Conservation (phyloP, 192 early-diverging fungal species). For the Gonapodya sp. region DNA sequence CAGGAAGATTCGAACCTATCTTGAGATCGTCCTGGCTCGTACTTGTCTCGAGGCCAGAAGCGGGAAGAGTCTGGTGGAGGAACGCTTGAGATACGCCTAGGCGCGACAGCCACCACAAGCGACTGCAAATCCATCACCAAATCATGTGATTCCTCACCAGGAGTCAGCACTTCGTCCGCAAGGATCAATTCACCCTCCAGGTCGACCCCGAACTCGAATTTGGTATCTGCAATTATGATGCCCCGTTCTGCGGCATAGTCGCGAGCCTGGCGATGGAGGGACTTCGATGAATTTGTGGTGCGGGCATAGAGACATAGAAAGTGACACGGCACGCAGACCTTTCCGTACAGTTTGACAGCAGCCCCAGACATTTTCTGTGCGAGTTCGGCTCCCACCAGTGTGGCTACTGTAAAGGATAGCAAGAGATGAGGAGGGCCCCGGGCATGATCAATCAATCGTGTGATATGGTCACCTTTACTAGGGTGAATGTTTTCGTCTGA, state of each 20-base stretch:
- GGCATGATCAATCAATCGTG: slow-evolving; percentile 14
- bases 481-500: slow-evolving; percentile 99
- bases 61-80: slow-evolving; percentile 76
- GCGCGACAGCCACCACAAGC: too few species aligned
- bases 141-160: slow-evolving; percentile 56
- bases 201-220: slow-evolving; percentile 98
- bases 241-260: slow-evolving; percentile 72
- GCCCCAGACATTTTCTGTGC: slow-evolving; percentile 64
- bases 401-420: slow-evolving; percentile 36
- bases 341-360: slow-evolving; percentile 74
- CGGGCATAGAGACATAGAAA: not conserved
- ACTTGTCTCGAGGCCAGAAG: slow-evolving; percentile 86
- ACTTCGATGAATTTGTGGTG: not conserved
- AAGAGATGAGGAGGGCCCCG: slow-evolving; percentile 14
- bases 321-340: slow-evolving; percentile 20
- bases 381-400: slow-evolving; percentile 70
- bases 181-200: slow-evolving; percentile 67
- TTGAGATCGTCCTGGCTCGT: slow-evolving; percentile 65
- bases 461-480: slow-evolving; percentile 41
- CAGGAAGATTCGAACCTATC: slow-evolving; percentile 16
- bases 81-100: too few species aligned
- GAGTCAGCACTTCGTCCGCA: slow-evolving; percentile 95
- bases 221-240: slow-evolving; percentile 99
- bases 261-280: slow-evolving; percentile 43
- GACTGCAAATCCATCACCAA: too few species aligned